Conservation (phyloP, 2,329 filamentous ascomycete genomes). For the Fusarium pseudoanthophilum region DNA sequence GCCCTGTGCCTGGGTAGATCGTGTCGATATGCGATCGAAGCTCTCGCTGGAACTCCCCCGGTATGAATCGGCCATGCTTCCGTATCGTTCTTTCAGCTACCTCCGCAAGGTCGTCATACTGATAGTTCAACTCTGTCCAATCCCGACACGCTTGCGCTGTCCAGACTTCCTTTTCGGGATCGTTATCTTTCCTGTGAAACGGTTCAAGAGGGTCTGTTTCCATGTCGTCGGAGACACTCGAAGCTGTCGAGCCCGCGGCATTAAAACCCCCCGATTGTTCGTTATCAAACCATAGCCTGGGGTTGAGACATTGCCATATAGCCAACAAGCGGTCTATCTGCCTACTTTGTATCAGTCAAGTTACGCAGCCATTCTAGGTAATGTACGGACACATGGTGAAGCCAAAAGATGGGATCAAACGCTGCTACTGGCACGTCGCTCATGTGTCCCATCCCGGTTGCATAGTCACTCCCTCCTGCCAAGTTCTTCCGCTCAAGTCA, state of each 20-base stretch:
- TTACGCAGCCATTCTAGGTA: fast-evolving
- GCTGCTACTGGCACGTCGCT: conserved; percentile 1
- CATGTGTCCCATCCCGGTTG: neutral
- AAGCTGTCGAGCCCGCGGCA: fast-evolving
- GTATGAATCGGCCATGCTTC: neutral
- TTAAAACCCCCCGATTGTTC: fast-evolving
- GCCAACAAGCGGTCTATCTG: neutral
- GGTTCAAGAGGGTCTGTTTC: neutral
- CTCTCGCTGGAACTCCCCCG: neutral
- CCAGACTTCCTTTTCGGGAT: neutral
- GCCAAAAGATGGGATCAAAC: conserved; percentile 5
- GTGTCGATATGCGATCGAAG: neutral
- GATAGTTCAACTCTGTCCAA: neutral
- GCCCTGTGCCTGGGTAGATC: neutral
- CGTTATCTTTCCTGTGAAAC: neutral
- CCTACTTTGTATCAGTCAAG: neutral
- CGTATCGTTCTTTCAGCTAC: neutral
- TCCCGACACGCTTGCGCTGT: neutral
- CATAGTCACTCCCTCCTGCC: neutral
- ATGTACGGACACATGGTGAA: neutral
- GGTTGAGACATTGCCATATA: neutral
- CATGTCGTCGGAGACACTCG: neutral
- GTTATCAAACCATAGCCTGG: neutral
- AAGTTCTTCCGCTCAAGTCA: neutral
- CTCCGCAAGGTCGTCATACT: neutral